Base-by-base conservation (phyloP, 116 monocot species). In the Zostera marina region DNA sequence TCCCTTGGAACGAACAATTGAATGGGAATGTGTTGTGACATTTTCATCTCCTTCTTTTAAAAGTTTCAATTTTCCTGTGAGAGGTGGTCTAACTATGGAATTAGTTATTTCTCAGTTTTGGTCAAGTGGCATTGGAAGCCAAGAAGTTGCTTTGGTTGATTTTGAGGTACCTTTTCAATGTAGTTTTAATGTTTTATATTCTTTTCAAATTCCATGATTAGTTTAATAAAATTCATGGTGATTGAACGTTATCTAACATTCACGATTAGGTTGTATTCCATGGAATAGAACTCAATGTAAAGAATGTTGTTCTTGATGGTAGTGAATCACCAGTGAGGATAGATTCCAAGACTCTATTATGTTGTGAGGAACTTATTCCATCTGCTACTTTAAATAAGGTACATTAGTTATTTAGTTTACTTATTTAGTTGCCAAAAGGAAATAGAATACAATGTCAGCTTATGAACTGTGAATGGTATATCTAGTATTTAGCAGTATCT, bases 71-170 rank as follows among this genome's bases (percentile, higher is more conserved):
- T 82, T 94, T 62, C 66, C 85, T 43, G 85, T 94, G 39, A 69
- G 73, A 79, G 84, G 79, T 68, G 88, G 81, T 62, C 53, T 93
- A 26, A 79, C 73, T 0, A 66, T 93, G 75, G 94, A 94, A 68
- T 69, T 94, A 66, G 70, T 77, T 51, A 65, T 94, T 26, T 77
- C 94, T 59, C 88, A 94, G 64, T 88, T 88, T 53, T 94, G 94
- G 94, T 85, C 88, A 32, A 94, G 94, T 68, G 94, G 88, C 20
- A 72, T 88, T 65, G 94, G 88, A 53, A 94, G 94, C 59, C 55
- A 88, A 66, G 94, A 88, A 77, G 15, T 75, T 11, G 77, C 88
- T 39, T 48, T 47, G 23, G 75, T 88, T 66, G 85, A 88, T 62
- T 88, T 88, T 77, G 85, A 94, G 94, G 94, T 88, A 68, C 47